phyloP scores from a whole-genome alignment of 352 stramenopile genomes.

The Phytophthora sp. region DNA sequence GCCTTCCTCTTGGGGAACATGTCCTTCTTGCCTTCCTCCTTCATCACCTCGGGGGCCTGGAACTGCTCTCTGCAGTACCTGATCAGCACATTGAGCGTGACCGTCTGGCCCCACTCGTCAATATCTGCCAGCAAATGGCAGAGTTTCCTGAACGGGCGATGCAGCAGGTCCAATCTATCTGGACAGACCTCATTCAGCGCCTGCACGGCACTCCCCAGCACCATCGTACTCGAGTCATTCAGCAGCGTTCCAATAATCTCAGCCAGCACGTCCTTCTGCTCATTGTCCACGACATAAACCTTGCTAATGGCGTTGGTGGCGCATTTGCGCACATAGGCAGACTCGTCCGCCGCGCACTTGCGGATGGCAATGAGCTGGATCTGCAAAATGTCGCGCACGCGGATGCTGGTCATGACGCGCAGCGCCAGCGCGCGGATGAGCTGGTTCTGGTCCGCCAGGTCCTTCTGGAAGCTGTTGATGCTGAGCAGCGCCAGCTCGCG shows the following conservation, averaged over 20 bases:
- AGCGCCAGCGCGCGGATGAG: conserved; percentile 94
- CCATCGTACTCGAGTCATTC: conserved; percentile 96
- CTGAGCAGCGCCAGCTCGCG: conserved; percentile 96
- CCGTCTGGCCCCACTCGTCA: conserved; percentile 98
- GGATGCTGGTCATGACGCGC: conserved; percentile 97
- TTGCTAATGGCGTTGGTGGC: conserved; percentile 96
- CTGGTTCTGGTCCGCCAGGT: conserved; percentile 95
- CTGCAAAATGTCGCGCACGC: conserved; percentile 98
- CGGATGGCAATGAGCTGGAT: conserved; percentile 98
- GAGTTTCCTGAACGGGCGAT: conserved; percentile 96
- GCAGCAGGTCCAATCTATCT: conserved; percentile 94
- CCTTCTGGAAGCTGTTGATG: conserved; percentile 99
- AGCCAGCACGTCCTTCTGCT: conserved; percentile 91
- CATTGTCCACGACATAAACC: conserved; percentile 89
- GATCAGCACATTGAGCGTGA: conserved; percentile 93
- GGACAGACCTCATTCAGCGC: conserved; percentile 97
- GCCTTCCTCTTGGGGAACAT: conserved; percentile 73
- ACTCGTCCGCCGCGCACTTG: conserved; percentile 92
- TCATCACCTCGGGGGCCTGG: conserved; percentile 75
- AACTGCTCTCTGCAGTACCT: conserved; percentile 98
- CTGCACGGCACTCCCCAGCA: conserved; percentile 95
- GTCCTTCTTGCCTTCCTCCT: conserved; percentile 47
- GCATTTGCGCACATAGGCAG: conserved; percentile 98
- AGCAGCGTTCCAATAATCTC: conserved; percentile 95
- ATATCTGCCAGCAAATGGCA: conserved; percentile 98